phyloP scores from a whole-genome alignment of 2,329 filamentous ascomycete species.

The Neofusicoccum umdonicola region DNA sequence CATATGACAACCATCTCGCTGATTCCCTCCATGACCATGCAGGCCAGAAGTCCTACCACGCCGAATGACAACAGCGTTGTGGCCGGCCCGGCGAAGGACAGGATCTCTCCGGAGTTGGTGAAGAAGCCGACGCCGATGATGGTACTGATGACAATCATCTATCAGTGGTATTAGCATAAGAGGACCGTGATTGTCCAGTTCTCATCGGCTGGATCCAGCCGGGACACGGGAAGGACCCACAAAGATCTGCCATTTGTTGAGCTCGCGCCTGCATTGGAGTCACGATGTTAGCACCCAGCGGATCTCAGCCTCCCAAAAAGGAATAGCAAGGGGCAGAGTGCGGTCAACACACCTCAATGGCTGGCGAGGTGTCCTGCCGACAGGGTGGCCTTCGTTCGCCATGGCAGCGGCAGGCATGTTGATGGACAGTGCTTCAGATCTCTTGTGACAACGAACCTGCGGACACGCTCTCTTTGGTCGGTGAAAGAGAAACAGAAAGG shows the following conservation, averaged over 20 bases:
- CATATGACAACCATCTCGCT: slow-evolving; percentile 38
- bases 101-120: slow-evolving; percentile 30
- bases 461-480: background rate
- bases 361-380: background rate
- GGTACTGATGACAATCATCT: slow-evolving; percentile 39
- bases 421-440: background rate
- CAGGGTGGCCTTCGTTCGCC: background rate
- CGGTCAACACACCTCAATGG: background rate
- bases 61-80: slow-evolving; percentile 33
- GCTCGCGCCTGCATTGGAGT: background rate
- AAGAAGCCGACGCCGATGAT: slow-evolving; percentile 37
- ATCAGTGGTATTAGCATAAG: background rate
- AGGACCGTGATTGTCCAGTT: background rate
- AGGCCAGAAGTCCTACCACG: slow-evolving; percentile 32
- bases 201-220: background rate
- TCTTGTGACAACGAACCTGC: too few species aligned
- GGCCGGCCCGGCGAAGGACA: slow-evolving; percentile 33
- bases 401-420: background rate
- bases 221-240: background rate
- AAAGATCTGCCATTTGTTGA: slow-evolving; percentile 11
- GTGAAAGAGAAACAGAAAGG: background rate
- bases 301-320: background rate
- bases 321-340: background rate
- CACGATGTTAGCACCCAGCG: background rate
- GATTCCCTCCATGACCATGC: slow-evolving; percentile 40